A percentile compares a stretch with the other conserved stretches of the same genome.
Conservation (phyloP, 495 filamentous ascomycete species). For the Aeminium ludgeri region DNA sequence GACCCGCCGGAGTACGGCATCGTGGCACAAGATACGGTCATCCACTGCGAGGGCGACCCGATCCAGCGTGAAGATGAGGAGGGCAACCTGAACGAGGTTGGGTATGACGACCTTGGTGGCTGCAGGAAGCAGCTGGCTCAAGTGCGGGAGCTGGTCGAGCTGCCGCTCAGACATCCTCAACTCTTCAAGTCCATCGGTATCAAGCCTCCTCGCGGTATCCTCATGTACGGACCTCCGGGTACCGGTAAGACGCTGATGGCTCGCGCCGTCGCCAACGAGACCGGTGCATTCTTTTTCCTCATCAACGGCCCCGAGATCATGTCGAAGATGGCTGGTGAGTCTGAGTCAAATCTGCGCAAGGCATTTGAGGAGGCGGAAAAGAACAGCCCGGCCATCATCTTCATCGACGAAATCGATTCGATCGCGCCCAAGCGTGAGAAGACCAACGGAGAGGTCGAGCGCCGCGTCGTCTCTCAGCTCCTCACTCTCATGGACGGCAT, state of each 20-base stretch:
- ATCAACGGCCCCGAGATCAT: constrained; percentile 99
- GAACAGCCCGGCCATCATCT: constrained; percentile 98
- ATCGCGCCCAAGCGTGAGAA: constrained; percentile 99
- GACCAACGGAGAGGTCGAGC: constrained; percentile 98
- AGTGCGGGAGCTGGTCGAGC: constrained; percentile 93
- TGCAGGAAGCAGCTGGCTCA: constrained; percentile 99
- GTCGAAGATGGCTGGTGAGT: constrained; percentile 99
- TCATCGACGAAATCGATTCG: constrained; percentile 98
- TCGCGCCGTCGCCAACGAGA: constrained; percentile 96
- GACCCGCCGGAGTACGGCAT: constrained; percentile 97
- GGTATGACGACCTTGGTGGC: constrained; percentile 97
- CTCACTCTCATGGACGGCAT: constrained; percentile 98
- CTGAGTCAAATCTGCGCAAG: constrained; percentile 91
- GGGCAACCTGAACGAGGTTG: constrained; percentile 96
- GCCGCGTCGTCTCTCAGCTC: constrained; percentile 93
- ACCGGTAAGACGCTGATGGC: constrained; percentile 99
- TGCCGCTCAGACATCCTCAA: constrained; percentile 89
- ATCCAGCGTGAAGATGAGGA: constrained; percentile 98
- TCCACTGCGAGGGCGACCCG: constrained; percentile 96
- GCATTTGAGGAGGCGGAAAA: constrained; percentile 99
- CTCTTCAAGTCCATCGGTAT: constrained; percentile 99
- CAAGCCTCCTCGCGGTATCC: constrained; percentile 95
- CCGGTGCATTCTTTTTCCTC: constrained; percentile 96
- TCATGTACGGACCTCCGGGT: constrained; percentile 93
- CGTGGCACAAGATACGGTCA: constrained; percentile 94